These are phyloP conservation scores for Chlamydomonas sp. DNA, from an alignment of 139 green algal genomes.

Conservation along the genomic window DNA sequence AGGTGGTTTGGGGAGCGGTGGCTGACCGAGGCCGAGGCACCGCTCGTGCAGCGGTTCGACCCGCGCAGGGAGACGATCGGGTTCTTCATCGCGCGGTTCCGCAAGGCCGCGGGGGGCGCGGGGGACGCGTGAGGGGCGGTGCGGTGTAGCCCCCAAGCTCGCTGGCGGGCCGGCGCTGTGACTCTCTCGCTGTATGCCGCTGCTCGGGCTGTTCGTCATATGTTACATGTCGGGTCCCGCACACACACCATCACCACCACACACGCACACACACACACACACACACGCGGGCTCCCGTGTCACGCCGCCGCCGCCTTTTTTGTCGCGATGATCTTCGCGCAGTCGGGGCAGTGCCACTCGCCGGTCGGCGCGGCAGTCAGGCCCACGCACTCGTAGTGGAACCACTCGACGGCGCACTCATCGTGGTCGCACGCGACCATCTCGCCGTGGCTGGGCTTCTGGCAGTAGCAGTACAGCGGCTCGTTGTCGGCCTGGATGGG, in stretches of 20 bases:
- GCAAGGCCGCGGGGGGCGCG: too few species aligned
- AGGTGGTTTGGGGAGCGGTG: too few species aligned
- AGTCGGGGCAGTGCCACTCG: conserved; percentile 36
- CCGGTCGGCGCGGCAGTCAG: conserved; percentile 44
- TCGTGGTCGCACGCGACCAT: conserved; percentile 73
- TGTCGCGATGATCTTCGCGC: conserved; percentile 5
- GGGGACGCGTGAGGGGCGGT: too few species aligned
- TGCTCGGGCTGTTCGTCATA: too few species aligned
- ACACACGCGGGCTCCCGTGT: too few species aligned
- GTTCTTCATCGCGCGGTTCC: conserved; percentile 86
- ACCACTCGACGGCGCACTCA: conserved; percentile 86
- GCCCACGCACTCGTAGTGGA: conserved; percentile 83
- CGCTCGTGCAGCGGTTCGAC: conserved; percentile 82
- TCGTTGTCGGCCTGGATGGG: conserved; percentile 32
- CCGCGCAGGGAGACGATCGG: conserved; percentile 62
- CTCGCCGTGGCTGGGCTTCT: conserved; percentile 29
- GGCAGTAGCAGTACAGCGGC: conserved; percentile 81
- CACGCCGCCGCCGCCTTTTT: conserved; percentile 4
- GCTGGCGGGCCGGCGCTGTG: too few species aligned
- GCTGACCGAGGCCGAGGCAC: conserved; percentile 53
- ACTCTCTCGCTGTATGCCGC: too few species aligned
- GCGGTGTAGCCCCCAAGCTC: too few species aligned
- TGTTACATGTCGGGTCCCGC: too few species aligned
- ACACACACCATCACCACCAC: too few species aligned
- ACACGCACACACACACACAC: too few species aligned